Evolutionary conservation across 371 early-diverging fungal genomes (phyloP).

Genomic region (Enterocytospora artemiae): DNA sequence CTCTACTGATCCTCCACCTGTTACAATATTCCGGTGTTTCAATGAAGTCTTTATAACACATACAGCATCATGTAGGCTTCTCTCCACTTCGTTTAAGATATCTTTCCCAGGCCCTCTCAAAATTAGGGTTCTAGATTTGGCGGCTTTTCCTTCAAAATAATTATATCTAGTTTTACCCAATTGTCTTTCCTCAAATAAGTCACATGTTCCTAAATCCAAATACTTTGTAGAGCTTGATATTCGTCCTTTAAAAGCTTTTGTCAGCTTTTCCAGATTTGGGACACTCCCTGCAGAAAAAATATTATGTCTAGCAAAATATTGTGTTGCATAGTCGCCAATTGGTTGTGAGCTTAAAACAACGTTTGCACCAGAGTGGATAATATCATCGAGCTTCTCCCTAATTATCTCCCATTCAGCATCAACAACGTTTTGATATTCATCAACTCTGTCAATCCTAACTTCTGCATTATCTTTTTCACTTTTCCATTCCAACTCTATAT

Average conservation of each 20-base stretch:
- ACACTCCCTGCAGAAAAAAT: slow-evolving; percentile 99
- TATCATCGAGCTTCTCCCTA: slow-evolving; percentile 88
- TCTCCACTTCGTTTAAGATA: slow-evolving; percentile 96
- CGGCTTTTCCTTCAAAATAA: slow-evolving; percentile 75
- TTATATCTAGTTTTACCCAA: slow-evolving; percentile 93
- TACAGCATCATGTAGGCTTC: slow-evolving; percentile 93
- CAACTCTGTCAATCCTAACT: slow-evolving; percentile 82
- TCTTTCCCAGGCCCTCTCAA: slow-evolving; percentile 96
- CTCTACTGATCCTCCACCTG: slow-evolving; percentile 69
- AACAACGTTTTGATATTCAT: slow-evolving; percentile 93
- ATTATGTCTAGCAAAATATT: slow-evolving; percentile 97
- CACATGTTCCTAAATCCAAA: slow-evolving; percentile 70
- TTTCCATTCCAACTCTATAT: slow-evolving; percentile 96
- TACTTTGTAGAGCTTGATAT: slow-evolving; percentile 73
- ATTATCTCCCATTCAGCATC: slow-evolving; percentile 99
- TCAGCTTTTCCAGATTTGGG: slow-evolving; percentile 80
- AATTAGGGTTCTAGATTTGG: slow-evolving; percentile 85
- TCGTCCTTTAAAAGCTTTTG: slow-evolving; percentile 82
- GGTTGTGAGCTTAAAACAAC: slow-evolving; percentile 93
- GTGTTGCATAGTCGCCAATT: slow-evolving; percentile 98
- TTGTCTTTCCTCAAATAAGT: slow-evolving; percentile 85
- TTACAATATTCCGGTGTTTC: slow-evolving; percentile 69
- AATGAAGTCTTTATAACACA: slow-evolving; percentile 70
- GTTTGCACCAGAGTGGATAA: slow-evolving; percentile 89
- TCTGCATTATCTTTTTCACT: slow-evolving; percentile 99